phyloP scores from a whole-genome alignment of 345 rosid genomes.

The Capsella bursapastoris region DNA sequence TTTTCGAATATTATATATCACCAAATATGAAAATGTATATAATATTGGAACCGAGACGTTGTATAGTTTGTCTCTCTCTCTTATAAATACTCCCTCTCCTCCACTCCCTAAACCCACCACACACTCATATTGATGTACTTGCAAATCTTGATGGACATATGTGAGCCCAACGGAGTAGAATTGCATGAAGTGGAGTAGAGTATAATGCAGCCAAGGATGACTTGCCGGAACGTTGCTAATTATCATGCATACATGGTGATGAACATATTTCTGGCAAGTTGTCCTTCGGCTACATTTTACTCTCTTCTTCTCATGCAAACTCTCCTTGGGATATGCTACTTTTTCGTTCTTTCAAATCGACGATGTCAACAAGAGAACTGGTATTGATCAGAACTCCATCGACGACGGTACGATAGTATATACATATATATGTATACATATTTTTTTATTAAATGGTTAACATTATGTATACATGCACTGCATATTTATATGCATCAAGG shows the following conservation, averaged over 20 bases:
- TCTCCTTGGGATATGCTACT: slow-evolving; percentile 21
- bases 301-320: slow-evolving; percentile 60
- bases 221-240: slow-evolving; percentile 49
- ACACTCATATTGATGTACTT: background rate
- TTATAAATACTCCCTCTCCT: slow-evolving; percentile 40
- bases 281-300: slow-evolving; percentile 57
- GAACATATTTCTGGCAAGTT: slow-evolving; percentile 50
- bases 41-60: slow-evolving; percentile 30
- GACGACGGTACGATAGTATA: slow-evolving; percentile 5
- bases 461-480: background rate
- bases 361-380: background rate
- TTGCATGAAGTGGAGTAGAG: slow-evolving; percentile 53
- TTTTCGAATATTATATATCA: slow-evolving; percentile 35
- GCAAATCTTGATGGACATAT: background rate
- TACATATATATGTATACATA: background rate
- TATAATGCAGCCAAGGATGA: slow-evolving; percentile 70
- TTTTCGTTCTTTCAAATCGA: background rate
- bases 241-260: background rate
- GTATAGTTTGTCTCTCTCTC: slow-evolving; percentile 32
- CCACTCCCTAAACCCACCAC: slow-evolving; percentile 25
- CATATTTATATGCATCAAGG: background rate
- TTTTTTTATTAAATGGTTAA: background rate
- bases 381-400: slow-evolving; percentile 7
- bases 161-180: slow-evolving; percentile 33
- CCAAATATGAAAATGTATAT: slow-evolving; percentile 20